Percentiles rank a stretch among this genome's conserved stretches.
Conservation (phyloP, 1,139 yeast genomes). For the Hansenula lynferdii region DNA sequence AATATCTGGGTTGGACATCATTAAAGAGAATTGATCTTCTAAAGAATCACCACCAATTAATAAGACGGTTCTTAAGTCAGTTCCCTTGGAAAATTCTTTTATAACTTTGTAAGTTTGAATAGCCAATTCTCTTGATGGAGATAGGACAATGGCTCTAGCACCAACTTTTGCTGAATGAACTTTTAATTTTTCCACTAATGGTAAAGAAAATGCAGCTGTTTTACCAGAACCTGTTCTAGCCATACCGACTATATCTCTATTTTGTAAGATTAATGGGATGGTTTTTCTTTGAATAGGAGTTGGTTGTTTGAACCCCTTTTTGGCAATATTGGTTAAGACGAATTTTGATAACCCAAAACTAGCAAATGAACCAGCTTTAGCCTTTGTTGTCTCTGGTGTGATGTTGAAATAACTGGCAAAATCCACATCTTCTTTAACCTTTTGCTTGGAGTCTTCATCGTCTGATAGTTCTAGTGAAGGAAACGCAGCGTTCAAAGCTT, state of each 20-base stretch:
- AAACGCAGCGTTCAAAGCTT: slow-evolving; percentile 30
- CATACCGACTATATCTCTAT: slow-evolving; percentile 97
- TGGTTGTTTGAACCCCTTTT: slow-evolving; percentile 90
- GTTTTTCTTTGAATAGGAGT: slow-evolving; percentile 98
- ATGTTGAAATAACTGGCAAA: slow-evolving; percentile 38
- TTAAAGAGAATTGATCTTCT: slow-evolving; percentile 90
- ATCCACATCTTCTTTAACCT: slow-evolving; percentile 43
- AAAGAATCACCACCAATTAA: slow-evolving; percentile 96
- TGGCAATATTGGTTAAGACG: slow-evolving; percentile 62
- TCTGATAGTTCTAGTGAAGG: slow-evolving; percentile 70
- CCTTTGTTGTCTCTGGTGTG: slow-evolving; percentile 52
- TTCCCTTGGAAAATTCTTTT: slow-evolving; percentile 80
- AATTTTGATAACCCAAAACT: slow-evolving; percentile 84
- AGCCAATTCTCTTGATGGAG: slow-evolving; percentile 95
- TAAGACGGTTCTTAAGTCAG: slow-evolving; percentile 75
- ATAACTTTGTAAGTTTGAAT: slow-evolving; percentile 86
- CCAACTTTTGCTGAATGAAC: slow-evolving; percentile 86
- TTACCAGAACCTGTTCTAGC: slow-evolving; percentile 99
- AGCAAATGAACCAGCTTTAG: slow-evolving; percentile 81
- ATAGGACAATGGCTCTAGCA: slow-evolving; percentile 78
- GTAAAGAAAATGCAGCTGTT: slow-evolving; percentile 96
- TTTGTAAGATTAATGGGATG: slow-evolving; percentile 82
- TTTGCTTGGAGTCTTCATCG: slow-evolving; percentile 42
- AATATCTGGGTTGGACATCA: slow-evolving; percentile 94
- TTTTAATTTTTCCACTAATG: slow-evolving; percentile 81